Percentiles rank a stretch among this genome's conserved stretches.
These are phyloP conservation scores for Casuarina equisetifolia DNA, from an alignment of 306 rosid species.

Conservation along the genomic window DNA sequence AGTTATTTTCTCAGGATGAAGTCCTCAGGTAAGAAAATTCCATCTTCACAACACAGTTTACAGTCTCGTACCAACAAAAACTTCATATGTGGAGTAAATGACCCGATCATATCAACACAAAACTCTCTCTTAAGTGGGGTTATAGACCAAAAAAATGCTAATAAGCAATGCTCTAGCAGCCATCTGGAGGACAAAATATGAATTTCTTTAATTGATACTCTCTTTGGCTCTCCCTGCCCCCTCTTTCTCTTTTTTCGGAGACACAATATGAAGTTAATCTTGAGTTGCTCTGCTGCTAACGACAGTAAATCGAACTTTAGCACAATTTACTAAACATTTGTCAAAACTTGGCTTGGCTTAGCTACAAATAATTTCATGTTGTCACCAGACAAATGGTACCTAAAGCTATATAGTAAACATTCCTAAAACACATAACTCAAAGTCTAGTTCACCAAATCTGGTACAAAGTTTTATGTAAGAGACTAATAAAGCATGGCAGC, in stretches of 20 bases:
- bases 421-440: not conserved
- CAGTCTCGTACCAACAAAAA: not conserved
- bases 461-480: not conserved
- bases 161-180: not conserved
- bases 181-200: not conserved
- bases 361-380: not conserved
- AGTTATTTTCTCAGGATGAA: not conserved
- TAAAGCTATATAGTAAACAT: not conserved
- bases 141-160: not conserved
- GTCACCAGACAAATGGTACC: not conserved
- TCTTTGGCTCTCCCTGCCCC: too few relatives aligned
- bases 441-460: not conserved
- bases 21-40: not conserved
- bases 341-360: not conserved
- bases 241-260: not conserved
- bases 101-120: not conserved
- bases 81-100: not conserved
- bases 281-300: not conserved
- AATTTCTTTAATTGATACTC: not conserved
- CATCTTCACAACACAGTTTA: conserved; percentile 8
- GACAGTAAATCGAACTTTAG: not conserved
- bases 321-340: not conserved
- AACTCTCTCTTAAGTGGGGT: not conserved
- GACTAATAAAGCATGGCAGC: not conserved
- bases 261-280: not conserved